Conservation (phyloP, 176 grass and related monocot genomes). For the Dendrocalamus sinicus region DNA sequence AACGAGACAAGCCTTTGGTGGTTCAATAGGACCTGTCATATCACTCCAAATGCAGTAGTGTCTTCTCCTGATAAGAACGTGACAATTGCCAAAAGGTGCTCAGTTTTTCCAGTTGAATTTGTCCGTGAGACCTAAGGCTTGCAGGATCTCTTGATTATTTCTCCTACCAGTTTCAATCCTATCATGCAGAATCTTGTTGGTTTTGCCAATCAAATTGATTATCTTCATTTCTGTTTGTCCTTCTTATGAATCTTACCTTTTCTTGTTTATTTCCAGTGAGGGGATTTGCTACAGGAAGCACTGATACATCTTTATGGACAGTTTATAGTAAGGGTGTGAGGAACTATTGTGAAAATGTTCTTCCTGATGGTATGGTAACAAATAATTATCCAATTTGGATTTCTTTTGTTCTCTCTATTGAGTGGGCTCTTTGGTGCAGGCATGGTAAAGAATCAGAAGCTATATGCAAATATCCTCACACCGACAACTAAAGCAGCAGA, state of each 20-base stretch:
- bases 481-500: conserved; percentile 92
- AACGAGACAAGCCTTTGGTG: conserved; percentile 98
- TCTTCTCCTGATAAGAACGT: conserved; percentile 91
- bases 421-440: conserved; percentile 43
- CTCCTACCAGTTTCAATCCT: conserved; percentile 20
- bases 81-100: conserved; percentile 90
- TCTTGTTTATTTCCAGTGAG: conserved; percentile 61
- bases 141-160: conserved; percentile 35
- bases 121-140: conserved; percentile 72
- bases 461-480: conserved; percentile 81
- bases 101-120: conserved; percentile 99
- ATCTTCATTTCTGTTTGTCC: not conserved
- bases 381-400: not conserved
- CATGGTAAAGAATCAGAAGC: conserved; percentile 91
- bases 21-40: conserved; percentile 79
- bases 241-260: conserved; percentile 4
- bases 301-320: conserved; percentile 95
- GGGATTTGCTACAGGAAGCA: conserved; percentile 93
- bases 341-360: conserved; percentile 92
- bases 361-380: conserved; percentile 64
- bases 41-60: conserved; percentile 92
- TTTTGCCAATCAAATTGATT: conserved; percentile 25
- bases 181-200: conserved; percentile 15
- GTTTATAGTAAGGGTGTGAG: conserved; percentile 84
- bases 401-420: conserved; percentile 16